phyloP scores from a whole-genome alignment of 345 rosid genomes.

The Jatropha curcas region DNA sequence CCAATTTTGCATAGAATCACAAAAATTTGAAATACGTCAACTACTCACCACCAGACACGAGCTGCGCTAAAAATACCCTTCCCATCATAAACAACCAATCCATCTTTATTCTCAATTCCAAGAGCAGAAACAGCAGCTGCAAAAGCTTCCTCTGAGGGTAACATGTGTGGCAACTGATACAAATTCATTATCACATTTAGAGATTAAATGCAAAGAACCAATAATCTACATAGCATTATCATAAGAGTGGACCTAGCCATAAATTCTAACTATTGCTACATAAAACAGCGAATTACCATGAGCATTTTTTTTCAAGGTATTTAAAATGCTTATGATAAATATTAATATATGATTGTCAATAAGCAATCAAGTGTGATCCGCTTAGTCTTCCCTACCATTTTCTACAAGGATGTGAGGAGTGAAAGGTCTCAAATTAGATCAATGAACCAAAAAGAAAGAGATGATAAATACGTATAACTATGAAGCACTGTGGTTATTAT shows the following conservation, averaged over 20 bases:
- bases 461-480: background rate
- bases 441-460: background rate
- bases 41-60: conserved; percentile 98
- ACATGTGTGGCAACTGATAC: conserved; percentile 92
- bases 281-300: conserved; percentile 1
- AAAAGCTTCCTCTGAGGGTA: conserved; percentile 95
- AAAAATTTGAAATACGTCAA: conserved; percentile 12
- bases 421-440: no score
- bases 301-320: background rate
- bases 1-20: background rate
- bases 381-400: no score
- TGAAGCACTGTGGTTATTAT: background rate
- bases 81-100: conserved; percentile 94
- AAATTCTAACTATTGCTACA: background rate
- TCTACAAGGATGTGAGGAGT: no score
- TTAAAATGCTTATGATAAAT: no score
- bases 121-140: conserved; percentile 96
- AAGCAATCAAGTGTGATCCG: no score
- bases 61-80: conserved; percentile 98
- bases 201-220: background rate
- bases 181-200: conserved; percentile 16
- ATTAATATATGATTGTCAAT: no score
- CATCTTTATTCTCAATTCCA: conserved; percentile 86
- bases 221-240: background rate
- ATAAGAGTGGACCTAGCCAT: background rate